phyloP scores from a whole-genome alignment of 495 filamentous ascomycete species.

The Penicillium arizonense region DNA sequence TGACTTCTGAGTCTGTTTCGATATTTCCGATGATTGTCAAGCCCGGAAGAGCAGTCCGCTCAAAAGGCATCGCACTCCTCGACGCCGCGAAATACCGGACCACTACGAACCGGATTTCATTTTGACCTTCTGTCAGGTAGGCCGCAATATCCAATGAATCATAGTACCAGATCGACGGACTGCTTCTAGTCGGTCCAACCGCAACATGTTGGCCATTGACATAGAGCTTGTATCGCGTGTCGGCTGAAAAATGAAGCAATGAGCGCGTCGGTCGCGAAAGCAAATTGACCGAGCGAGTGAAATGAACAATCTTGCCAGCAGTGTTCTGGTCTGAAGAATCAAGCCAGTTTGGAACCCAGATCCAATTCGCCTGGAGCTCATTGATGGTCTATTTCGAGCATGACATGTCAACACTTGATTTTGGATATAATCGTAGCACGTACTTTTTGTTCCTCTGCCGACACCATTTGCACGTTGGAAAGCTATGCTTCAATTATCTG shows the following conservation, averaged over 20 bases:
- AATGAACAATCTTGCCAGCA: slow-evolving; percentile 29
- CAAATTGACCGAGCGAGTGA: slow-evolving; percentile 23
- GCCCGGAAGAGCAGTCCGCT: slow-evolving; percentile 29
- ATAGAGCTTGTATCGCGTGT: slow-evolving; percentile 39
- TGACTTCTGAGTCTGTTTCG: slow-evolving; percentile 8
- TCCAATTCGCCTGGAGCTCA: slow-evolving; percentile 35
- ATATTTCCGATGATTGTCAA: slow-evolving; percentile 32
- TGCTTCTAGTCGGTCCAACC: slow-evolving; percentile 33
- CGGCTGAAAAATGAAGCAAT: slow-evolving; percentile 35
- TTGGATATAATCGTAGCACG: neutral
- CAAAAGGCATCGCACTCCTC: slow-evolving; percentile 34
- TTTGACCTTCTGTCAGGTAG: slow-evolving; percentile 24
- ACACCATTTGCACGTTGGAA: neutral
- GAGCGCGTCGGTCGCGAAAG: slow-evolving; percentile 3
- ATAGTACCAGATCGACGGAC: slow-evolving; percentile 39
- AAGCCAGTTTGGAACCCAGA: slow-evolving; percentile 36
- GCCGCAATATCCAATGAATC: slow-evolving; percentile 36
- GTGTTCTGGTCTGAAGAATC: slow-evolving; percentile 29
- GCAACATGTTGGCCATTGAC: slow-evolving; percentile 34
- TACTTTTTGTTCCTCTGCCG: neutral
- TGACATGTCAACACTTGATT: neutral
- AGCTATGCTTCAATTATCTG: neutral
- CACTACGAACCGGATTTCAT: slow-evolving; percentile 31
- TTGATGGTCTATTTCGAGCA: slow-evolving; percentile 26
- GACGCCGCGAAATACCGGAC: slow-evolving; percentile 30